Conservation (phyloP, 2,329 filamentous ascomycete species). For the Aureobasidium sp. region DNA sequence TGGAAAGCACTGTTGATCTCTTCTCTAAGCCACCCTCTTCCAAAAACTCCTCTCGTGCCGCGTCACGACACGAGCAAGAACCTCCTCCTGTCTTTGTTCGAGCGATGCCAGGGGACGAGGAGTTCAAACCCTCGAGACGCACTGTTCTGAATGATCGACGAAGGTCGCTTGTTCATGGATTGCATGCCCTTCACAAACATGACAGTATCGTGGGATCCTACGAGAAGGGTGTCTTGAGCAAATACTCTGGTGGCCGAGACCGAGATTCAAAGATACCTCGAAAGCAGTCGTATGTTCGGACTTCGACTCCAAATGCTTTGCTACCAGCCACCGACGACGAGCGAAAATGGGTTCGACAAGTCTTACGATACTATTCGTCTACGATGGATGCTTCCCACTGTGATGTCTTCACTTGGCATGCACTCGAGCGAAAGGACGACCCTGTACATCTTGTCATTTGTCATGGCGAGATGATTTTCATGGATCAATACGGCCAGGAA, state of each 20-base stretch:
- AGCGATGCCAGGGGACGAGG: conserved; percentile 8
- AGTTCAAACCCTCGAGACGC: not conserved
- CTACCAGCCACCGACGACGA: not conserved
- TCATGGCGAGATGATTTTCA: conserved; percentile 7
- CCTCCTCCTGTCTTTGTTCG: not conserved
- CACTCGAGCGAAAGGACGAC: conserved; percentile 1
- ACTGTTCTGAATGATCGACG: not conserved
- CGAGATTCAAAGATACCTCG: conserved; percentile 4
- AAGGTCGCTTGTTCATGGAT: conserved; percentile 4
- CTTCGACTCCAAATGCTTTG: conserved; percentile 1
- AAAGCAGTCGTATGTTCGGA: conserved; percentile 3
- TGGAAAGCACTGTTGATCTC: not conserved
- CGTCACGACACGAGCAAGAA: not conserved
- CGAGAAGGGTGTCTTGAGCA: not conserved
- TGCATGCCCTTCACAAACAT: conserved; percentile 3
- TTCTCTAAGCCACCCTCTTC: not conserved
- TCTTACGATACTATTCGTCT: not conserved
- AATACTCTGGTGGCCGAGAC: conserved; percentile 3
- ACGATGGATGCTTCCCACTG: conserved; percentile 1
- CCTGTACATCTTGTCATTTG: conserved; percentile 7
- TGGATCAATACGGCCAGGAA: conserved; percentile 4
- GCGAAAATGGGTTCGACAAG: not conserved
- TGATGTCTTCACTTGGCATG: conserved; percentile 8
- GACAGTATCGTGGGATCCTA: not conserved
- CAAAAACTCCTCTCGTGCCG: not conserved